phyloP scores from a whole-genome alignment of 2,329 filamentous ascomycete species.

The Sarocladiaceae sp. region DNA sequence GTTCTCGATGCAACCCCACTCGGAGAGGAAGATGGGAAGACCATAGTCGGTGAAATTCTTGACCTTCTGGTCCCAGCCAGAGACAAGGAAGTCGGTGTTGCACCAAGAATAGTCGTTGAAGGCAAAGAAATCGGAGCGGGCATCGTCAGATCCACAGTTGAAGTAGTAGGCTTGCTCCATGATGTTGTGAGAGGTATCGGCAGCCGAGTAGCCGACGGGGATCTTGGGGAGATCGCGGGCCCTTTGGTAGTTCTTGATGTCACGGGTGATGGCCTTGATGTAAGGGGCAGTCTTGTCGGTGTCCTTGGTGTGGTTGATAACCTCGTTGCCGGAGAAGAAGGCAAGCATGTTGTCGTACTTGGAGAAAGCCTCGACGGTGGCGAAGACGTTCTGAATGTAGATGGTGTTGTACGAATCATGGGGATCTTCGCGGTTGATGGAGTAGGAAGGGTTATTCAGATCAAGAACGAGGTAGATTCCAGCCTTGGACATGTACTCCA shows the following conservation, averaged over 20 bases:
- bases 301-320: slow-evolving; percentile 60
- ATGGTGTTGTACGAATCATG: slow-evolving; percentile 77
- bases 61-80: slow-evolving; percentile 86
- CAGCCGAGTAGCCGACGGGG: slow-evolving; percentile 71
- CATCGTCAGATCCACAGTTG: slow-evolving; percentile 83
- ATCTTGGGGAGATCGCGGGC: slow-evolving; percentile 55
- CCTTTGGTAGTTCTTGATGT: slow-evolving; percentile 66
- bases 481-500: slow-evolving; percentile 71
- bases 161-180: slow-evolving; percentile 84
- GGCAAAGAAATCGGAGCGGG: slow-evolving; percentile 81
- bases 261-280: slow-evolving; percentile 72
- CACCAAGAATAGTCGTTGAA: slow-evolving; percentile 92
- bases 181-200: slow-evolving; percentile 80
- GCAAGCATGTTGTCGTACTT: slow-evolving; percentile 82
- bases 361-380: slow-evolving; percentile 77
- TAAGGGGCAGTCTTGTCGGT: slow-evolving; percentile 64
- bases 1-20: slow-evolving; percentile 85
- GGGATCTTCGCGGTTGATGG: slow-evolving; percentile 73
- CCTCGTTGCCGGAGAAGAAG: slow-evolving; percentile 79
- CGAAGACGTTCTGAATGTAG: slow-evolving; percentile 80
- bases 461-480: slow-evolving; percentile 91
- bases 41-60: slow-evolving; percentile 82
- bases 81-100: slow-evolving; percentile 59
- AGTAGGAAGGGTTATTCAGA: slow-evolving; percentile 85
- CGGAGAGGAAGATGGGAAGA: slow-evolving; percentile 87